A percentile compares a stretch with the other conserved stretches of the same genome.
phyloP scores from a whole-genome alignment of 78 protist genomes.

The Planoprotostelium fungivorum region DNA sequence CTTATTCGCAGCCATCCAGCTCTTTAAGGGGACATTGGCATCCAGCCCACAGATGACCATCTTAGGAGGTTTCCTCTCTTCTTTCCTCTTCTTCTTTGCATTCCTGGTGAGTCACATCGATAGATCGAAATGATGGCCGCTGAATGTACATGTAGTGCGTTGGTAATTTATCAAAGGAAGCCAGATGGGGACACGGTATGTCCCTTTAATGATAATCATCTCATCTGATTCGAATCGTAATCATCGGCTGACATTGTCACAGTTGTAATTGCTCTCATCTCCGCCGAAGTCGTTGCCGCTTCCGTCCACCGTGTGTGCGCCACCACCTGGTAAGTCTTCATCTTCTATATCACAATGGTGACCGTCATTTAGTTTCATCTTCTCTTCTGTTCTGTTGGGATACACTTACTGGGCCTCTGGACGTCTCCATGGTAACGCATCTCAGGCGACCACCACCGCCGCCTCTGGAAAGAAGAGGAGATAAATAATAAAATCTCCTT shows the following conservation, averaged over 20 bases:
- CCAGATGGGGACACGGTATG: not conserved
- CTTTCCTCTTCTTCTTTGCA: not conserved
- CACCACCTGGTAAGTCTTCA: not conserved
- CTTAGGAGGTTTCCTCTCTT: not conserved
- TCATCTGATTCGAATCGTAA: not conserved
- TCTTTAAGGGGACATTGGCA: not conserved
- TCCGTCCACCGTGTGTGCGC: not conserved
- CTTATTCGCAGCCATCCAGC: not conserved
- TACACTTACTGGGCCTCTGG: not conserved
- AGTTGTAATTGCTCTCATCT: not conserved
- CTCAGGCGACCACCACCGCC: too few relatives aligned
- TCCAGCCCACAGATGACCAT: not conserved
- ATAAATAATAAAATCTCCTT: too few relatives aligned
- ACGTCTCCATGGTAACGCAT: not conserved
- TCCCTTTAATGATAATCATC: not conserved
- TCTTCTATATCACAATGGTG: not conserved
- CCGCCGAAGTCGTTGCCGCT: not conserved
- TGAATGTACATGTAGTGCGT: too few relatives aligned
- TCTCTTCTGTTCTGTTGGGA: not conserved
- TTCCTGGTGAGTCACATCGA: not conserved
- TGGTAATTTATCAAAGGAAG: not conserved
- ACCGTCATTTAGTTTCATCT: not conserved
- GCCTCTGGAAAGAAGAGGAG: too few relatives aligned
- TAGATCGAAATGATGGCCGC: not conserved
- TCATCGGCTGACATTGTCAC: too few relatives aligned